Conservation (phyloP, 2,329 filamentous ascomycete genomes). For the Penicillium digitatum region DNA sequence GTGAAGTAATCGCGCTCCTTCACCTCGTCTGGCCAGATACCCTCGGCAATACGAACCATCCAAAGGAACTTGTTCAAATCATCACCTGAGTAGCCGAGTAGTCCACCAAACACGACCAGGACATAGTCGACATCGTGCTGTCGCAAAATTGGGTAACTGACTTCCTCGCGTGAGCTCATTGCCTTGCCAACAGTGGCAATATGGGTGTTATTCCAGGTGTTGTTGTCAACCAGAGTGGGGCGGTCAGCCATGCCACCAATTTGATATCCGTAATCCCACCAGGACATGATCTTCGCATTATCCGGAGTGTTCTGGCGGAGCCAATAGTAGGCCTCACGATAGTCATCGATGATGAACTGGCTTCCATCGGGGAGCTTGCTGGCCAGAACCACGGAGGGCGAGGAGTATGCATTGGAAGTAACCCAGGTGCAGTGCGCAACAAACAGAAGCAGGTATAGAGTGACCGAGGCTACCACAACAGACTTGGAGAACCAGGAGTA, state of each 20-base stretch:
- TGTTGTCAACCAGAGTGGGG: conserved; percentile 96
- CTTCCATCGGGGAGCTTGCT: conserved; percentile 89
- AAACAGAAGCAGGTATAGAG: conserved; percentile 82
- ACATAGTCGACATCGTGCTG: conserved; percentile 99
- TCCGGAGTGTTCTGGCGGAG: conserved; percentile 92
- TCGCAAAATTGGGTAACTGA: conserved; percentile 97
- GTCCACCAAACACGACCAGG: conserved; percentile 91
- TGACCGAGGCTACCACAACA: conserved; percentile 67
- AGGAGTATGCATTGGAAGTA: conserved; percentile 97
- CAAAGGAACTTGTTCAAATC: conserved; percentile 99
- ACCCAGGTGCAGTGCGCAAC: conserved; percentile 99
- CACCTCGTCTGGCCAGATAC: conserved; percentile 99
- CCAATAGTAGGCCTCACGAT: conserved; percentile 99
- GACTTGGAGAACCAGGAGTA: conserved; percentile 76
- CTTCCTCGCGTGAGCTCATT: conserved; percentile 95
- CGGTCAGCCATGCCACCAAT: conserved; percentile 99
- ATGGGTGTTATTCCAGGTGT: conserved; percentile 99
- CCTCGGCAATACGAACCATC: conserved; percentile 99
- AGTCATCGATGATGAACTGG: conserved; percentile 98
- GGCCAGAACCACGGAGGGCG: conserved; percentile 91
- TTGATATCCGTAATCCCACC: conserved; percentile 99
- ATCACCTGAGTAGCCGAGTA: conserved; percentile 94
- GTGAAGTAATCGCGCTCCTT: conserved; percentile 98
- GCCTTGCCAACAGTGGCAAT: conserved; percentile 99
- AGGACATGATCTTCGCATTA: conserved; percentile 98